A percentile compares a stretch with the other conserved stretches of the same genome.
phyloP scores from a whole-genome alignment of 1,284 basidiomycete species.

The Papiliotrema fonsecae region DNA sequence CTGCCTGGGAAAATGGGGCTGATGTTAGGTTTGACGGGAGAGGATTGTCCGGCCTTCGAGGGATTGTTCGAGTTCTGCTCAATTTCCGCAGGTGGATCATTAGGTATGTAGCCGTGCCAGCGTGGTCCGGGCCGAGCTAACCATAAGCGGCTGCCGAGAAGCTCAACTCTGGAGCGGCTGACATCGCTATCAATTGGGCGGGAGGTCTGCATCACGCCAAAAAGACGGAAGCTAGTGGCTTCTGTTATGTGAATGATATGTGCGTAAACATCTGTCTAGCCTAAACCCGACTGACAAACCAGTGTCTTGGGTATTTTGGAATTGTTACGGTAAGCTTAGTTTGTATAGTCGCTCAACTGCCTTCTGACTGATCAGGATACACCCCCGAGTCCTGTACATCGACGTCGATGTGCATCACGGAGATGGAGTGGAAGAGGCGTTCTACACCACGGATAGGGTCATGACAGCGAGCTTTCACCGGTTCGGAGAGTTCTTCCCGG shows the following conservation, averaged over 20 bases:
- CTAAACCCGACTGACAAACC: conserved; percentile 9
- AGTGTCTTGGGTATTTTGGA: conserved; percentile 88
- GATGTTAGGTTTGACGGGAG: conserved; percentile 72
- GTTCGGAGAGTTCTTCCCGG: conserved; percentile 95
- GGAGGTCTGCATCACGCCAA: conserved; percentile 98
- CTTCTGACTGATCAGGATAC: conserved; percentile 44
- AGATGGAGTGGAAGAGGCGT: conserved; percentile 97
- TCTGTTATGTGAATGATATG: conserved; percentile 93
- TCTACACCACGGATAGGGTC: conserved; percentile 94
- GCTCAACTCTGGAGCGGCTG: conserved; percentile 73
- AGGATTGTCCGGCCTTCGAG: conserved; percentile 95
- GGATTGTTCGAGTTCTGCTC: conserved; percentile 96
- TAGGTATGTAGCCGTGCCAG: conserved; percentile 47
- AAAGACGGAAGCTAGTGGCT: conserved; percentile 91
- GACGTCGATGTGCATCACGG: conserved; percentile 99
- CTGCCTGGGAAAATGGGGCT: background rate
- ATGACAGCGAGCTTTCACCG: conserved; percentile 97
- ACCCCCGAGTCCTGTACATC: conserved; percentile 88
- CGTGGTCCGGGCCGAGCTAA: background rate
- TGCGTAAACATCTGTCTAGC: conserved; percentile 15
- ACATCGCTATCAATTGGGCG: conserved; percentile 96
- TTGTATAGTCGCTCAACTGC: background rate
- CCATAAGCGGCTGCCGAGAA: conserved; percentile 69
- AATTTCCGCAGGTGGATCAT: conserved; percentile 91
- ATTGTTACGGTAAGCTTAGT: conserved; percentile 60